These are phyloP conservation scores for Claviceps pusilla DNA, from an alignment of 2,329 filamentous ascomycete species.

Conservation along the genomic window DNA sequence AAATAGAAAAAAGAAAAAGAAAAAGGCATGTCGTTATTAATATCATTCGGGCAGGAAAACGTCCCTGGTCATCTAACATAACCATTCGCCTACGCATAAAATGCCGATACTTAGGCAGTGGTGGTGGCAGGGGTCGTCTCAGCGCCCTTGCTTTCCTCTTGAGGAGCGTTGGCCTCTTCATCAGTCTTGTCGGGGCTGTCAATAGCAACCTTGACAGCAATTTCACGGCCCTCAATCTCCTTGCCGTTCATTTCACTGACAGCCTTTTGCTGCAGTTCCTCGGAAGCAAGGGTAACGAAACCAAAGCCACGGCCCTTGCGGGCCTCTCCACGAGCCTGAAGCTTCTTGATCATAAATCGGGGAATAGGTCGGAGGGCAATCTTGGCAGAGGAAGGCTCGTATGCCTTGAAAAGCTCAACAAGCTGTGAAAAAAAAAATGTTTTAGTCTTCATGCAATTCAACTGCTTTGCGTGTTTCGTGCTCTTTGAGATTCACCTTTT, in stretches of 20 bases:
- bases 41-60: conserved; percentile 16
- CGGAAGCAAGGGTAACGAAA: conserved; percentile 88
- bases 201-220: conserved; percentile 98
- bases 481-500: conserved; percentile 53
- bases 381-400: conserved; percentile 88
- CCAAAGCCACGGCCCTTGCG: conserved; percentile 99
- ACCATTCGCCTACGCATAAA: conserved; percentile 4
- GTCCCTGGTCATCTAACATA: conserved; percentile 13
- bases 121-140: conserved; percentile 13
- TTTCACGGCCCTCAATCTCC: conserved; percentile 96
- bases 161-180: conserved; percentile 58
- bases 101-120: conserved; percentile 16
- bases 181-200: conserved; percentile 94
- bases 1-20: conserved; percentile 14
- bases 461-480: not conserved
- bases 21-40: conserved; percentile 23
- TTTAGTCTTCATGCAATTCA: not conserved
- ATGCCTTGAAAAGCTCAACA: conserved; percentile 89
- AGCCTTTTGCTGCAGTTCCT: conserved; percentile 95
- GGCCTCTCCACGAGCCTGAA: conserved; percentile 91
- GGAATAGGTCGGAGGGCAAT: conserved; percentile 97
- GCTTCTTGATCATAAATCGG: conserved; percentile 99
- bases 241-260: conserved; percentile 98
- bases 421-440: conserved; percentile 43
- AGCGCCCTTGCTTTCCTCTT: conserved; percentile 28